Percentiles rank a stretch among this genome's conserved stretches.
Conservation (phyloP, 2,329 filamentous ascomycete species). For the Leptographium lundbergii region DNA sequence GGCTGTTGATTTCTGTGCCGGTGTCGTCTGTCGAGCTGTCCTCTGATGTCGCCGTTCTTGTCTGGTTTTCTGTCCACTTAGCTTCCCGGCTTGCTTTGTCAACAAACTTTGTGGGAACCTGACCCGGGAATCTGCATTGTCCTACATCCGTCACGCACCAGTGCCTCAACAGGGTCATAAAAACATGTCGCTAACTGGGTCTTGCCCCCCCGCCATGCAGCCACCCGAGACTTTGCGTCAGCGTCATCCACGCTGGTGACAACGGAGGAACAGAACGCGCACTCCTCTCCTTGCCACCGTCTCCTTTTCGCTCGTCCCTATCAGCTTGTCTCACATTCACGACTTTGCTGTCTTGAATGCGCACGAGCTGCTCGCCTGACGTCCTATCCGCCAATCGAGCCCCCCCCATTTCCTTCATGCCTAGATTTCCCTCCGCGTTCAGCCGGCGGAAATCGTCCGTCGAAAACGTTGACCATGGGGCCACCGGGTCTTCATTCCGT, state of each 20-base stretch:
- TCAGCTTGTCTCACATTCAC: not conserved
- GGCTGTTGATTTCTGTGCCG: no score
- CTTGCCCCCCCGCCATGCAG: constrained; percentile 21
- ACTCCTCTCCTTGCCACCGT: not conserved
- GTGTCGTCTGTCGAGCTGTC: not conserved
- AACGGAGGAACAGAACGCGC: not conserved
- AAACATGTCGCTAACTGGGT: constrained; percentile 17
- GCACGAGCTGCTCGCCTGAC: not conserved
- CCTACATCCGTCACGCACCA: not conserved
- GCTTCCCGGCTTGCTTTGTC: not conserved
- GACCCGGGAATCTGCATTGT: constrained; percentile 6
- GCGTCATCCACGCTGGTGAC: not conserved
- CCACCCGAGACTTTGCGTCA: constrained; percentile 17
- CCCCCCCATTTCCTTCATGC: constrained; percentile 29
- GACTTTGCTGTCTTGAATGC: not conserved
- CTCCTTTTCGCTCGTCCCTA: no score
- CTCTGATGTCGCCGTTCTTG: not conserved
- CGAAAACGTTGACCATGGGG: constrained; percentile 39
- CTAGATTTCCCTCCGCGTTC: constrained; percentile 48
- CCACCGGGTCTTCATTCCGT: constrained; percentile 40
- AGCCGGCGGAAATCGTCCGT: constrained; percentile 47
- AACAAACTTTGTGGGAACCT: not conserved
- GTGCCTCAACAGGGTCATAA: not conserved
- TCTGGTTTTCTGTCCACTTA: not conserved
- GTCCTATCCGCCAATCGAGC: not conserved